Evolutionary conservation across 2,329 filamentous ascomycete species (phyloP), one percentile per base, ranked within the genome.

Genomic region (Triangularia verruculosa): DNA sequence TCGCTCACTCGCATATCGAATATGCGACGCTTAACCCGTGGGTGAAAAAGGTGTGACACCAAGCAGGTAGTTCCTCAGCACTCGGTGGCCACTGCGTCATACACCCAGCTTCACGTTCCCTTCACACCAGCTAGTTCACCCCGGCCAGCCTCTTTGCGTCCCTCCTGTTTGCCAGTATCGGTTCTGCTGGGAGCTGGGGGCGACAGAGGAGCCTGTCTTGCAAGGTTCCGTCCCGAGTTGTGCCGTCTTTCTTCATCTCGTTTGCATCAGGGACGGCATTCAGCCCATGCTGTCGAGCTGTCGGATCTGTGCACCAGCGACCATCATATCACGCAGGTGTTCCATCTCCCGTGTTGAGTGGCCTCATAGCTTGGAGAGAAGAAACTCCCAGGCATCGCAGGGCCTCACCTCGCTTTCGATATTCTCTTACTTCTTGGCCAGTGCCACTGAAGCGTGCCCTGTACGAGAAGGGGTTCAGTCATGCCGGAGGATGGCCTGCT

Each of bases 71-170:
- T 54, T 54, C 51, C 20, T 54, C 51, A 54, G 25, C 51, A 54
- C 12, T 17, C 12, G 58, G 58, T 52, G 34, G 32, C 24, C 43
- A 39, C 54, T 62, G 61, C 61, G 61, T 62, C 61, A 62, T 62
- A 53, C 47, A 32, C 34, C 27, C 24, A 27, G 20, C 51, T 28
- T 54, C 51, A 54, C 51, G 22, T 47, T 12, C n/a, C 39, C n/a
- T 20, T 20, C 17, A 47, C 51, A 27, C 22, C 15, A 25, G 51
- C 22, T 12, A 9, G 4, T n/a, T 54, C 51, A 54, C 51, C 24
- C 51, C 13, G 51, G 51, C 51, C 20, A 53, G 51, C 51, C 51
- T 54, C 51, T 54, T n/a, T 28, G 15, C 20, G 12, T 24, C 51
- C 20, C 39, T 47, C 39, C 17, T 47, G 39, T 47, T 47, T 47